These are phyloP conservation scores for Xylaria sp. DNA, from an alignment of 2,329 filamentous ascomycete genomes.

Conservation along the genomic window DNA sequence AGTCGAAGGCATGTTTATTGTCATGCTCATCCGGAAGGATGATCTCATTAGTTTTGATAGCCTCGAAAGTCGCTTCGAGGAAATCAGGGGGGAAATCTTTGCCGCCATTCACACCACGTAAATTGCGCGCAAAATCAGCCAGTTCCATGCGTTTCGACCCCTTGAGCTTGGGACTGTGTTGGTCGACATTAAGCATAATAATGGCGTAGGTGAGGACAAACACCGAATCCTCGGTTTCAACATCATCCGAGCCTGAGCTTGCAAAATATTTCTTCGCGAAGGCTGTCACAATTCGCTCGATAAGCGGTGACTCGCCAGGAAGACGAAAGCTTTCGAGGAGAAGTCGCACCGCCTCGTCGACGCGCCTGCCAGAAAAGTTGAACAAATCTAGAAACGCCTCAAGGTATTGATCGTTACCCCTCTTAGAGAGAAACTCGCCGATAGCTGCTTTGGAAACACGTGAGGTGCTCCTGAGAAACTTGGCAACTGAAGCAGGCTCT, in stretches of 20 bases:
- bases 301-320: constrained; percentile 89
- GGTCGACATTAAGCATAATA: constrained; percentile 96
- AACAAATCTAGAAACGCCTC: constrained; percentile 85
- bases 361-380: constrained; percentile 81
- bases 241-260: constrained; percentile 68
- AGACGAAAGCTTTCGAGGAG: constrained; percentile 92
- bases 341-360: constrained; percentile 86
- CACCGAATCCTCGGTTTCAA: constrained; percentile 84
- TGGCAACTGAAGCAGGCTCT: constrained; percentile 78
- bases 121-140: constrained; percentile 80
- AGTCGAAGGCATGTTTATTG: constrained; percentile 94
- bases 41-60: constrained; percentile 91
- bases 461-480: constrained; percentile 84
- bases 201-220: constrained; percentile 94
- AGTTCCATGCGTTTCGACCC: constrained; percentile 79
- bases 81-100: constrained; percentile 84
- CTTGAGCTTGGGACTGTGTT: constrained; percentile 91
- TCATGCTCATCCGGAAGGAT: constrained; percentile 97
- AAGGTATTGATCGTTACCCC: constrained; percentile 81
- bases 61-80: constrained; percentile 83
- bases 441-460: constrained; percentile 87
- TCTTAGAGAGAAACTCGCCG: constrained; percentile 92
- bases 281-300: constrained; percentile 85
- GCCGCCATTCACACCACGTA: constrained; percentile 86
- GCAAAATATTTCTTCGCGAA: constrained; percentile 86